Evolutionary conservation across 805 yeast species (phyloP), one percentile per base, ranked within the genome.

Genomic region (Saccharomycopsis selenospora): DNA sequence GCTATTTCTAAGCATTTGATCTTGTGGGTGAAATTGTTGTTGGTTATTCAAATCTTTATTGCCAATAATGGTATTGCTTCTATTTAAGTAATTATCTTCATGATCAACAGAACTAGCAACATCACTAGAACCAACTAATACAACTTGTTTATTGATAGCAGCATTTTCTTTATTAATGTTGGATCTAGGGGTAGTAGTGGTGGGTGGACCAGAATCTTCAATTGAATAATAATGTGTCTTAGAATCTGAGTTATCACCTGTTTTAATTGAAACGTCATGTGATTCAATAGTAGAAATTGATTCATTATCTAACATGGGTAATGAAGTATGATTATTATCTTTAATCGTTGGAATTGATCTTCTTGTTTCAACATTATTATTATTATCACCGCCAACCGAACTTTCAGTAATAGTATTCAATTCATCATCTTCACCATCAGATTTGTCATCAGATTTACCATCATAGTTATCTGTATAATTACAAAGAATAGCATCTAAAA

Each of bases 401-500:
- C 8, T 33, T 20, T 33, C 38, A 33, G 38, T 33, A 14, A 33
- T 33, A 5, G 38, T 33, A 17, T 33, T 20, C 38, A 33, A 33
- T 6, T 33, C 38, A 14, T 20, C 38, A 33, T 33, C 38, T 14
- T 33, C 38, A 10, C 17, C 38, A 17, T 33, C 38, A 6, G 5
- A 17, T 33, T 20, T 10, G 20, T 14, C n/a, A 10, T 20, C 38
- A 14, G 17, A 14, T 20, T 33, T 33, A 33, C 17, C 38, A 17
- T 33, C 38, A n/a, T n/a, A n/a, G n/a, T n/a, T n/a, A 33, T 33
- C 38, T 10, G 47, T 36, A 36, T 47, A 47, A 17, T 48, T 29
- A 24, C 48, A 48, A 22, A 48, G 38, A 27, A 48, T 40, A 25
- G 51, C 51, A 14, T 48, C 51, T 25, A 48, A 41, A 22, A 48